phyloP scores from a whole-genome alignment of 768 basidiomycete species.

The Cystofilobasidium capitatum region DNA sequence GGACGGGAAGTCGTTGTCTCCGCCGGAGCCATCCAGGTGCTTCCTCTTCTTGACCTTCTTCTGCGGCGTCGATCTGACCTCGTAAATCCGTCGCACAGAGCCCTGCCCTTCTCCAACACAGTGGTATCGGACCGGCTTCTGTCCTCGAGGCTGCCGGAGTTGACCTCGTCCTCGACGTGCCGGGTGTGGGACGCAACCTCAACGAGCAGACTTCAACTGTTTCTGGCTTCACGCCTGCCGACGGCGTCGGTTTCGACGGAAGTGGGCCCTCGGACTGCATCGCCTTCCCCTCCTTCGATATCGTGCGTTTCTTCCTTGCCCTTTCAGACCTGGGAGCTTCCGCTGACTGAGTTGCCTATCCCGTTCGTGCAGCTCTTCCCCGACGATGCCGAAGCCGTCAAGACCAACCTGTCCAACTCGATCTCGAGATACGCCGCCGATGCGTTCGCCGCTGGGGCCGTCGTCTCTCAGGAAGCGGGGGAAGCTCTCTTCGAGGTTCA shows the following conservation, averaged over 20 bases:
- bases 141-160: slow-evolving; percentile 48
- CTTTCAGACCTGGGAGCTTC: neutral
- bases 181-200: slow-evolving; percentile 55
- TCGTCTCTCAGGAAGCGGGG: slow-evolving; percentile 7
- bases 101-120: slow-evolving; percentile 50
- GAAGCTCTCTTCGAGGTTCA: neutral
- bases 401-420: neutral
- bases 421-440: neutral
- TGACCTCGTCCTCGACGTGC: slow-evolving; percentile 44
- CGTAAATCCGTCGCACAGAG: too few relatives aligned
- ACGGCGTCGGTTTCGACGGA: slow-evolving; percentile 12
- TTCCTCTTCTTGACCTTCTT: neutral
- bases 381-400: neutral
- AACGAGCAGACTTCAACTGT: slow-evolving; percentile 44
- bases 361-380: slow-evolving; percentile 4
- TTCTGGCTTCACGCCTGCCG: slow-evolving; percentile 10
- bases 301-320: neutral
- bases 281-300: slow-evolving; percentile 16
- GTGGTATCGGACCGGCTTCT: slow-evolving; percentile 53
- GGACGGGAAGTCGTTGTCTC: slow-evolving; percentile 49
- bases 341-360: neutral
- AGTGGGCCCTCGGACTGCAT: slow-evolving; percentile 9
- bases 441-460: neutral
- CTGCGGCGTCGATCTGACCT: neutral
- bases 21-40: slow-evolving; percentile 42